These are phyloP conservation scores for Chaetomiaceae sp. DNA, from an alignment of 2,329 filamentous ascomycete species.

Conservation along the genomic window DNA sequence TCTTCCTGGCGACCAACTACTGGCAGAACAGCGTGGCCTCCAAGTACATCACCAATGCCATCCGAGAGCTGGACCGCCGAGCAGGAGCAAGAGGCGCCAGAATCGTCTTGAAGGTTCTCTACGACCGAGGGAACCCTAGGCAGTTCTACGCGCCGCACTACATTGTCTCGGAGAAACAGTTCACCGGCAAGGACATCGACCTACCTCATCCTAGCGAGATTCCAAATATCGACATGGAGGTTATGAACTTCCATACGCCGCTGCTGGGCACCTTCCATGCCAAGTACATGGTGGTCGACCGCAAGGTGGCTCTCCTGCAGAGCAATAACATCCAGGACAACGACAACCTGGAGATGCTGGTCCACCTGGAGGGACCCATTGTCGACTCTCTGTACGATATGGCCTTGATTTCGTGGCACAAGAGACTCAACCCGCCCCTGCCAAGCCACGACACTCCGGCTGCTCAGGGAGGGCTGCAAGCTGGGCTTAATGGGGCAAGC, in stretches of 20 bases:
- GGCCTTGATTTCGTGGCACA: conserved; percentile 68
- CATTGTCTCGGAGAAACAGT: conserved; percentile 53
- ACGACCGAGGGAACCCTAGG: conserved; percentile 63
- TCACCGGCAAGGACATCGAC: conserved; percentile 52
- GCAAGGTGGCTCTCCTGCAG: conserved; percentile 64
- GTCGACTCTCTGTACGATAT: conserved; percentile 74
- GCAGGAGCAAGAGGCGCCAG: conserved; percentile 53
- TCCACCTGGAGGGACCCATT: conserved; percentile 69
- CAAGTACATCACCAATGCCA: conserved; percentile 61
- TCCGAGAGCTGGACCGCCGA: conserved; percentile 64
- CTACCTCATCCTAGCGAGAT: conserved; percentile 62
- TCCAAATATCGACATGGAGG: conserved; percentile 66
- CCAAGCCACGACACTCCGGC: conserved; percentile 53
- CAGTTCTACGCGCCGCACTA: conserved; percentile 65
- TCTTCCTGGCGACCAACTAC: conserved; percentile 71
- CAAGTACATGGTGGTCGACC: conserved; percentile 74
- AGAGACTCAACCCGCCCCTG: conserved; percentile 54
- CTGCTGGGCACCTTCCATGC: conserved; percentile 71
- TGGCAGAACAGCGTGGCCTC: conserved; percentile 69
- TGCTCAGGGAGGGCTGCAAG: conserved; percentile 30
- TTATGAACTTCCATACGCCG: conserved; percentile 67
- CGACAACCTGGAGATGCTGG: conserved; percentile 78
- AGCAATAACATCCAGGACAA: conserved; percentile 80
- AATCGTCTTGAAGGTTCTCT: conserved; percentile 69
- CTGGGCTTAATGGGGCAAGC: conserved; percentile 21